Evolutionary conservation across 1,139 yeast species (phyloP).

Genomic region (Saccharomycopsis hybrid): DNA sequence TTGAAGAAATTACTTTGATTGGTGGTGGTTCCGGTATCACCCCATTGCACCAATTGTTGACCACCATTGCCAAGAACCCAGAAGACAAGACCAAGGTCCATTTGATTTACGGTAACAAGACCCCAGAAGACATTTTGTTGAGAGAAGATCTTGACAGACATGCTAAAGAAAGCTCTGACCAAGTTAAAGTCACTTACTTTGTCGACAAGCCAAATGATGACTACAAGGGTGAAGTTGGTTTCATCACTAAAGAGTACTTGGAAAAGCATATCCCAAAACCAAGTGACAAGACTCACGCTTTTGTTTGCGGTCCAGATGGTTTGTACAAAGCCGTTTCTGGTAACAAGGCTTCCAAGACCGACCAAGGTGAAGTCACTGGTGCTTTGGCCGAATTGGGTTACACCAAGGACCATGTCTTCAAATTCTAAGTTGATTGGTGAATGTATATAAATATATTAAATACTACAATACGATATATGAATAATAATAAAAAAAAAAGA

Average conservation of each 20-base stretch:
- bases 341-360: constrained; percentile 73
- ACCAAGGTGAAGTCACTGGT: constrained; percentile 94
- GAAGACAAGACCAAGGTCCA: constrained; percentile 68
- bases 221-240: constrained; percentile 57
- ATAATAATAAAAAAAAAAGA: neutral
- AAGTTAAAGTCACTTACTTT: constrained; percentile 71
- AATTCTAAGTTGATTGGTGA: constrained; percentile 45
- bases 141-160: constrained; percentile 72
- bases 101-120: constrained; percentile 73
- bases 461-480: too few relatives aligned
- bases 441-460: neutral
- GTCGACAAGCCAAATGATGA: constrained; percentile 56
- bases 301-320: constrained; percentile 91
- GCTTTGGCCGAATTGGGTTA: constrained; percentile 82
- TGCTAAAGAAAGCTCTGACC: constrained; percentile 63
- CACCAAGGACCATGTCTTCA: constrained; percentile 81
- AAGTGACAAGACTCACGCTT: constrained; percentile 57
- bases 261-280: constrained; percentile 51
- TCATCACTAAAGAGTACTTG: constrained; percentile 65
- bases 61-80: constrained; percentile 71
- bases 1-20: constrained; percentile 69
- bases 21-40: constrained; percentile 98
- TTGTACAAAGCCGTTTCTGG: constrained; percentile 84
- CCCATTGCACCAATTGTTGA: constrained; percentile 86
- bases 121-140: constrained; percentile 71